Conservation (phyloP, 2,329 filamentous ascomycete species). For the Fusarium pseudocircinatum region DNA sequence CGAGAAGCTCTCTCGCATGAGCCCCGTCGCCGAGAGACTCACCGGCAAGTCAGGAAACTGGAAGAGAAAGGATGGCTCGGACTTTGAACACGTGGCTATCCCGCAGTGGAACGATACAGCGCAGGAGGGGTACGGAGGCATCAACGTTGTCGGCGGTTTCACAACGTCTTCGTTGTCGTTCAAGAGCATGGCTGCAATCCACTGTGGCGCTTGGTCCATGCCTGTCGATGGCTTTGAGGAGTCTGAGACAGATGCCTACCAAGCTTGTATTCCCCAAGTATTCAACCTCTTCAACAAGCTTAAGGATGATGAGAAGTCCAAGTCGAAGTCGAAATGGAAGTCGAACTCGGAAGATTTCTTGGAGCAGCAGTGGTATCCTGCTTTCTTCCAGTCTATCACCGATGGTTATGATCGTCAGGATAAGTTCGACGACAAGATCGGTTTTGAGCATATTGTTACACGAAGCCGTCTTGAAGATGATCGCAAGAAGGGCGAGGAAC, state of each 20-base stretch:
- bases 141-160: slow-evolving; percentile 53
- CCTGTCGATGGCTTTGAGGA: slow-evolving; percentile 53
- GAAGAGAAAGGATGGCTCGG: slow-evolving; percentile 37
- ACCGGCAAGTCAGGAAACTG: slow-evolving; percentile 37
- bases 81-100: slow-evolving; percentile 40
- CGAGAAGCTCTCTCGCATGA: slow-evolving; percentile 34
- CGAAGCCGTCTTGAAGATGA: slow-evolving; percentile 42
- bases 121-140: slow-evolving; percentile 48
- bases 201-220: slow-evolving; percentile 55
- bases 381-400: slow-evolving; percentile 51
- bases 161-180: slow-evolving; percentile 55
- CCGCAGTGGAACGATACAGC: slow-evolving; percentile 40
- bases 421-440: slow-evolving; percentile 46
- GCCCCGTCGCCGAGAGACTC: slow-evolving; percentile 33
- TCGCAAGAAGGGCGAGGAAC: slow-evolving; percentile 19
- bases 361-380: slow-evolving; percentile 46
- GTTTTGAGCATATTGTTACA: slow-evolving; percentile 45
- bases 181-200: slow-evolving; percentile 54
- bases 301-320: slow-evolving; percentile 24
- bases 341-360: slow-evolving; percentile 33
- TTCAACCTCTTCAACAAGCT: slow-evolving; percentile 47
- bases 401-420: slow-evolving; percentile 49
- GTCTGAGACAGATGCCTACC: slow-evolving; percentile 53
- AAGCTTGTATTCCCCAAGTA: slow-evolving; percentile 55
- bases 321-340: not conserved